Evolutionary conservation across 2,329 filamentous ascomycete genomes (phyloP).

Genomic region (Mycosphaerelloides madeirae): DNA sequence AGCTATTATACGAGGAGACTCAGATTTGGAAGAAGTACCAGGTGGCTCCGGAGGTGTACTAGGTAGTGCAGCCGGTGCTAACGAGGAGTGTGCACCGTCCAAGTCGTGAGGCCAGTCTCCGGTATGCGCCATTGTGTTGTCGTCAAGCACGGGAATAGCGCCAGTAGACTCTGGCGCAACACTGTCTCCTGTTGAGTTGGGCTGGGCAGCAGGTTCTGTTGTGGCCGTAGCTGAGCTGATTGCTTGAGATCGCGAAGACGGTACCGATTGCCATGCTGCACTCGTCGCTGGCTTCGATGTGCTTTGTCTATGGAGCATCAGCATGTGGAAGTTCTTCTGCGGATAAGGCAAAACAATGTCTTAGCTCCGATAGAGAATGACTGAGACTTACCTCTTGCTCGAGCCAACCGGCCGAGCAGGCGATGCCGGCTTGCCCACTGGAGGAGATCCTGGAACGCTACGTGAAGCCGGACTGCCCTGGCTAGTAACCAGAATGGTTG

Average conservation of each 20-base stretch:
- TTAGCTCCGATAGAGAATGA: too few species aligned
- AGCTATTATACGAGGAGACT: slow-evolving; percentile 21
- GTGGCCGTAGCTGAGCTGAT: slow-evolving; percentile 30
- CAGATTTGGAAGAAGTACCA: slow-evolving; percentile 13
- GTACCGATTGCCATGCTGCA: slow-evolving; percentile 22
- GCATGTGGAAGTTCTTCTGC: slow-evolving; percentile 6
- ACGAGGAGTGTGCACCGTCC: slow-evolving; percentile 20
- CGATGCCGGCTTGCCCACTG: slow-evolving; percentile 16
- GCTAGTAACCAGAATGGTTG: slow-evolving; percentile 33
- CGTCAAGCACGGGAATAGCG: slow-evolving; percentile 6
- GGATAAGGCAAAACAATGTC: slow-evolving; percentile 1
- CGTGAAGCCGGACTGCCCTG: slow-evolving; percentile 24
- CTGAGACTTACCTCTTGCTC: slow-evolving; percentile 2
- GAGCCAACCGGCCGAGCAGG: slow-evolving; percentile 8
- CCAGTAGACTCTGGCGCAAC: slow-evolving; percentile 9
- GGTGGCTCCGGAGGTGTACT: slow-evolving; percentile 18
- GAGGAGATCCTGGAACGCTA: slow-evolving; percentile 20
- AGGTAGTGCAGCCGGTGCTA: slow-evolving; percentile 19
- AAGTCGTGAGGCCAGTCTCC: slow-evolving; percentile 21
- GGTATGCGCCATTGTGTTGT: slow-evolving; percentile 20
- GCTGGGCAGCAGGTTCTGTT: slow-evolving; percentile 30
- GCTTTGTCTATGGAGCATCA: slow-evolving; percentile 13
- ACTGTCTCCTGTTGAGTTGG: slow-evolving; percentile 30
- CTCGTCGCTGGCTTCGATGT: slow-evolving; percentile 8
- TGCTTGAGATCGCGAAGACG: slow-evolving; percentile 31